These are phyloP conservation scores for Clitoria ternatea DNA, from an alignment of 306 rosid species.

Conservation along the genomic window DNA sequence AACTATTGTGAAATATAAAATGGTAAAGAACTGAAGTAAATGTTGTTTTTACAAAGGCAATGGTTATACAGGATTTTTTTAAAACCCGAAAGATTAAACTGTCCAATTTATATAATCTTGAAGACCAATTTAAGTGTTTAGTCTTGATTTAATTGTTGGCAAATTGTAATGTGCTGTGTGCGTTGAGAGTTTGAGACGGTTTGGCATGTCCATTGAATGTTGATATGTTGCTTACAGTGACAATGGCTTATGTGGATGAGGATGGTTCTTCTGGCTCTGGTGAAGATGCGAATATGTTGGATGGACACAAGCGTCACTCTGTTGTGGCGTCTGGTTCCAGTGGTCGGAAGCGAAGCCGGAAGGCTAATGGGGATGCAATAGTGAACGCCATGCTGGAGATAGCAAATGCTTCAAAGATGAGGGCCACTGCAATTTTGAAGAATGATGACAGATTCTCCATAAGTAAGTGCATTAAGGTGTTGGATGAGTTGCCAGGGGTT, in stretches of 20 bases:
- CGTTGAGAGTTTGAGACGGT: not conserved
- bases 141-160: too few relatives aligned
- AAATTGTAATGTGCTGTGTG: not conserved
- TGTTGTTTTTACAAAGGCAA: too few relatives aligned
- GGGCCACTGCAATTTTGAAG: conserved; percentile 70
- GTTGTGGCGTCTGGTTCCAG: conserved; percentile 54
- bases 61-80: too few relatives aligned
- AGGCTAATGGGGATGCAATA: conserved; percentile 75
- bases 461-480: conserved; percentile 74
- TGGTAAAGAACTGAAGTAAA: too few relatives aligned
- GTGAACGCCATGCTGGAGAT: conserved; percentile 85
- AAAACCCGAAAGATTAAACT: too few relatives aligned
- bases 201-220: not conserved
- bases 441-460: conserved; percentile 72
- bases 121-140: too few relatives aligned
- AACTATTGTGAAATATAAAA: too few relatives aligned
- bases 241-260: conserved; percentile 58
- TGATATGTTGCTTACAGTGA: conserved; percentile 35
- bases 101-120: too few relatives aligned
- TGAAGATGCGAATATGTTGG: conserved; percentile 58
- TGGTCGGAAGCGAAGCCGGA: conserved; percentile 65
- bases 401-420: conserved; percentile 78
- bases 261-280: conserved; percentile 86
- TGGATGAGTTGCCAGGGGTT: conserved; percentile 70
- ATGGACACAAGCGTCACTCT: conserved; percentile 63